Evolutionary conservation across 768 basidiomycete species (phyloP), one percentile per base, ranked within the genome.

Genomic region (Podaxis sp.): DNA sequence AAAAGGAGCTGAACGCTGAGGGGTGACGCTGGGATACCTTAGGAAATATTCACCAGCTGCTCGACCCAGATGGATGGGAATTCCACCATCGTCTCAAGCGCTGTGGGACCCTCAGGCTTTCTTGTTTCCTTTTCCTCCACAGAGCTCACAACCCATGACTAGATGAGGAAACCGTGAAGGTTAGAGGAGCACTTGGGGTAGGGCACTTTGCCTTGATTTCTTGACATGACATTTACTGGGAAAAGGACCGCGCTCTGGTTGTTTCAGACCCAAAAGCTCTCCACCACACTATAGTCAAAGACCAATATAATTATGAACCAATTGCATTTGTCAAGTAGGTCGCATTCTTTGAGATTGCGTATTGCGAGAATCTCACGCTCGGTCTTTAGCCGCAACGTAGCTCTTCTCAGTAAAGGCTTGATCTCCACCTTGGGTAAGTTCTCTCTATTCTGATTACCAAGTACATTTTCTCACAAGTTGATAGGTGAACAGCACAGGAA

Each of bases 251-350:
- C 46, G 69, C 74, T 57, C 73, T 84, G 11, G 77, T 79, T 61
- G 72, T 82, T 11, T 80, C 68, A 54, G 82, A 84, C 63, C 79
- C 81, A 0, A 74, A 73, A 44, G 82, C 82, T 1, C 63, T 84
- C 57, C 74, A 81, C 62, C 77, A 79, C 63, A 78, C 83, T 33
- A 38, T 80, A 6, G 72, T 82, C 55, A 83, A 81, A 69, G 82
- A 76, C 64, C 72, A 74, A 68, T 53, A 73, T 63, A 62, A 68
- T 7, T 74, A 70, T 36, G 66, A 59, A 58, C 59, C 64, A 64
- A 38, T 39, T 51, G 39, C 52, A 51, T 46, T 67, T 39, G 52
- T 59, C 22, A 40, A 33, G 66, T 65, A 19, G 17, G 63, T 64
- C 11, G 5, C 4, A 13, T 39, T 13, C 19, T 19, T 36, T 11